A percentile compares a stretch with the other conserved stretches of the same genome.
Evolutionary conservation across 768 basidiomycete species (phyloP).

Genomic region (Calocybe indica): DNA sequence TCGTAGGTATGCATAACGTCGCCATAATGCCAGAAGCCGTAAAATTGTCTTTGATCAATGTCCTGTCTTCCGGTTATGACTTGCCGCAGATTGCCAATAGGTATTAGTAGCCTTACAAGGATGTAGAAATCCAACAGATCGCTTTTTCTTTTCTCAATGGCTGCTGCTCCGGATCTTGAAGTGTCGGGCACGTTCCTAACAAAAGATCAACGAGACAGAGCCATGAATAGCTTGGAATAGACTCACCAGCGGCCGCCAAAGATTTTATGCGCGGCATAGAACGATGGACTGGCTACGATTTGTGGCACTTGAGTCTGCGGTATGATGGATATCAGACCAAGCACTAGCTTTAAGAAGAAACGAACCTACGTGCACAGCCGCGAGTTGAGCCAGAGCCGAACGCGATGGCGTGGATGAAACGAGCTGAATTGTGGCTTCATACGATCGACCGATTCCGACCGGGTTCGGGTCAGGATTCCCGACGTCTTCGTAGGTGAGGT

Average conservation of each 20-base stretch:
- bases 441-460: constrained; percentile 29
- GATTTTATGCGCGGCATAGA: constrained; percentile 27
- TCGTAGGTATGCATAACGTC: constrained; percentile 36
- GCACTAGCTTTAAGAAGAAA: not conserved
- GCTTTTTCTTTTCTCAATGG: constrained; percentile 27
- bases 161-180: constrained; percentile 21
- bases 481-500: constrained; percentile 33
- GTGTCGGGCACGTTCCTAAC: constrained; percentile 19
- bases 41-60: constrained; percentile 27
- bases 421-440: constrained; percentile 28
- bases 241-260: constrained; percentile 31
- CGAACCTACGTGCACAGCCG: constrained; percentile 17
- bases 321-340: not conserved
- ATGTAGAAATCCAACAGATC: constrained; percentile 32
- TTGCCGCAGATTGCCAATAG: too few relatives aligned
- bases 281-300: constrained; percentile 25
- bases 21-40: constrained; percentile 34
- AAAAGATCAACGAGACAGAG: not conserved
- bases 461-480: constrained; percentile 31
- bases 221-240: too few relatives aligned
- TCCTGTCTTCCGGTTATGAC: constrained; percentile 12
- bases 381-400: constrained; percentile 19
- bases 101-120: constrained; percentile 10
- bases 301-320: constrained; percentile 25
- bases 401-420: constrained; percentile 26